Evolutionary conservation across 768 basidiomycete species (phyloP).

Genomic region (Lyophyllum semitale): DNA sequence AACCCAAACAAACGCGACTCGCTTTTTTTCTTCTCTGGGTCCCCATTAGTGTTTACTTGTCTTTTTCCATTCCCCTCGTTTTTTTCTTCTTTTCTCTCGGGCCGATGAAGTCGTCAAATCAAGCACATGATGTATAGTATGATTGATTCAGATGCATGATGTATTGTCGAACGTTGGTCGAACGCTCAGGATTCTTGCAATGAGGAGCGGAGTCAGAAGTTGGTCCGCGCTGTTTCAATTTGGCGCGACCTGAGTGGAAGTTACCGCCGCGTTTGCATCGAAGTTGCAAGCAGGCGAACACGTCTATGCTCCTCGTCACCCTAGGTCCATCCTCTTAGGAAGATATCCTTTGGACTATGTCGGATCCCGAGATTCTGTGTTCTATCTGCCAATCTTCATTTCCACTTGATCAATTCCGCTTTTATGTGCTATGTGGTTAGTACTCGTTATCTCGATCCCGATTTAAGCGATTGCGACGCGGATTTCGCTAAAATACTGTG

Average conservation of each 20-base stretch:
- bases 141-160: too few species aligned
- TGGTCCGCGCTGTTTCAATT: too few species aligned
- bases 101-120: not conserved
- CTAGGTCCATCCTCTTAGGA: too few species aligned
- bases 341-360: too few species aligned
- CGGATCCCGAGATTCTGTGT: constrained; percentile 7
- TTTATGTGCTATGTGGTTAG: constrained; percentile 18
- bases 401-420: constrained; percentile 11
- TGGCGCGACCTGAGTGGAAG: too few species aligned
- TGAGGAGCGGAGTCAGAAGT: too few species aligned
- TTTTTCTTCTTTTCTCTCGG: not conserved
- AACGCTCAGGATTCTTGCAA: too few species aligned
- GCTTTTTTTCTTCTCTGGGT: not conserved
- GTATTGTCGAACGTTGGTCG: too few species aligned
- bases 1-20: not conserved
- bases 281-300: too few species aligned
- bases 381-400: constrained; percentile 12
- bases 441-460: not conserved
- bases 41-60: not conserved
- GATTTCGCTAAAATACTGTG: not conserved
- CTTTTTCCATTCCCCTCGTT: not conserved
- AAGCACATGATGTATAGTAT: not conserved
- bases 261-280: too few species aligned
- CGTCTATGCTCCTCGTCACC: too few species aligned
- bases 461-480: not conserved